Conservation (phyloP, 176 grass and related monocot genomes). For the Triticum urartu region DNA sequence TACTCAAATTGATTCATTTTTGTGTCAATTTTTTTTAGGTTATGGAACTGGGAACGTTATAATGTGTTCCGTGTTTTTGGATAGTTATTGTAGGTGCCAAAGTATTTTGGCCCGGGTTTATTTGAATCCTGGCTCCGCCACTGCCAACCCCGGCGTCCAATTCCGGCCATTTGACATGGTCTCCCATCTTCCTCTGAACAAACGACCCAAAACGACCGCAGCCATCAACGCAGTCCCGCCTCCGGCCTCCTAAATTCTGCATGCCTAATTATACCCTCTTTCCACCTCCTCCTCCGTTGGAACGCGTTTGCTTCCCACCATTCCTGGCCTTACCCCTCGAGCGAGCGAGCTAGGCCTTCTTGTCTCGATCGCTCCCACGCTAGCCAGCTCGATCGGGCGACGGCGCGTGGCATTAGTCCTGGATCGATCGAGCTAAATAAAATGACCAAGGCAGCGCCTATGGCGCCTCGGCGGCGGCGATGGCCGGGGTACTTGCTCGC, state of each 20-base stretch:
- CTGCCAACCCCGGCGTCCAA: conserved; percentile 17
- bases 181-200: conserved; percentile 17
- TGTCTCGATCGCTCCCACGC: not conserved
- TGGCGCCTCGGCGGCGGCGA: conserved; percentile 24
- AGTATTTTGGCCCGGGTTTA: too few species aligned
- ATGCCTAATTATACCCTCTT: conserved; percentile 58
- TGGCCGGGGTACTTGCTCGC: not conserved
- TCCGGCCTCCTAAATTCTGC: conserved; percentile 25
- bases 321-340: conserved; percentile 12
- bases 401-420: not conserved
- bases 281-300: conserved; percentile 34
- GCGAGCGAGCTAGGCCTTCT: not conserved
- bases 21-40: too few species aligned
- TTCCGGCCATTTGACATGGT: conserved; percentile 35
- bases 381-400: not conserved
- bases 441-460: conserved; percentile 5
- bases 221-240: not conserved
- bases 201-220: conserved; percentile 13
- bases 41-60: too few species aligned
- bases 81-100: too few species aligned
- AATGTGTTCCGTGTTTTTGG: too few species aligned
- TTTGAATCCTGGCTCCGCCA: too few species aligned
- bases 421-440: not conserved
- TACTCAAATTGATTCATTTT: too few species aligned
- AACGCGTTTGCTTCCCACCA: conserved; percentile 53